Percentiles rank a stretch among this genome's conserved stretches.
Conservation (phyloP, 2,329 filamentous ascomycete species). For the Proliferodiscus dingleyae region DNA sequence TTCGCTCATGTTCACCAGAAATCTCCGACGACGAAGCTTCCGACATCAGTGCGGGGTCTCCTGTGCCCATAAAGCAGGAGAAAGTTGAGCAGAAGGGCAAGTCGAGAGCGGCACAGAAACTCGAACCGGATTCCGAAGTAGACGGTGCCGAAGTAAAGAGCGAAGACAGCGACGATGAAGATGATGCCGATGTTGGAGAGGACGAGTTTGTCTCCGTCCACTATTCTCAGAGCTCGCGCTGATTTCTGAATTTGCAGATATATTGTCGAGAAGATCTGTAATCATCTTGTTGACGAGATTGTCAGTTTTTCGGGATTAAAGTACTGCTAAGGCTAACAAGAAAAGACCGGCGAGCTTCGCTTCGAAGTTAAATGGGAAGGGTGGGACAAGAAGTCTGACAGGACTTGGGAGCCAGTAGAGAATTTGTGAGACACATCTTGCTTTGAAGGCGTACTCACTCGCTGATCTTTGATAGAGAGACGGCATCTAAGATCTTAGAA, state of each 20-base stretch:
- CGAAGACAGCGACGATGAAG: conserved; percentile 32
- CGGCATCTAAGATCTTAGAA: conserved; percentile 54
- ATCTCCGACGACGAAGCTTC: conserved; percentile 30
- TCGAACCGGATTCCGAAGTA: conserved; percentile 22
- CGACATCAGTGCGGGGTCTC: conserved; percentile 30
- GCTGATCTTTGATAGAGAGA: conserved; percentile 40
- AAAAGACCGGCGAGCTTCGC: conserved; percentile 40
- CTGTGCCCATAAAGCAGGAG: conserved; percentile 21
- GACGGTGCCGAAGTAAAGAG: conserved; percentile 23
- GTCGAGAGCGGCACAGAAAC: conserved; percentile 21
- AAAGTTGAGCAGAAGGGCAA: conserved; percentile 7
- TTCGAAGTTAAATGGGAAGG: conserved; percentile 81
- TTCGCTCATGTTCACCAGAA: conserved; percentile 24
- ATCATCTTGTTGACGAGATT: conserved; percentile 56
- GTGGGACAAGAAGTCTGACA: conserved; percentile 63
- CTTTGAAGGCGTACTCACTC: conserved; percentile 2
- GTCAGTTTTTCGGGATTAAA: conserved; percentile 35
- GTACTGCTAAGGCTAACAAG: conserved; percentile 6
- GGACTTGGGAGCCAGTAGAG: conserved; percentile 75
- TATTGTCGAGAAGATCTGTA: conserved; percentile 68
- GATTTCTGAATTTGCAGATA: conserved; percentile 45
- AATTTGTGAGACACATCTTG: conserved; percentile 50
- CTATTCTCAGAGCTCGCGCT: conserved; percentile 17
- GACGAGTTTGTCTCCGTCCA: conserved; percentile 36
- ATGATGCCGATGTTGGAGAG: conserved; percentile 40